These are phyloP conservation scores for Smallanthus sonchifolius DNA, from an alignment of 129 eudicot genomes.

Conservation along the genomic window DNA sequence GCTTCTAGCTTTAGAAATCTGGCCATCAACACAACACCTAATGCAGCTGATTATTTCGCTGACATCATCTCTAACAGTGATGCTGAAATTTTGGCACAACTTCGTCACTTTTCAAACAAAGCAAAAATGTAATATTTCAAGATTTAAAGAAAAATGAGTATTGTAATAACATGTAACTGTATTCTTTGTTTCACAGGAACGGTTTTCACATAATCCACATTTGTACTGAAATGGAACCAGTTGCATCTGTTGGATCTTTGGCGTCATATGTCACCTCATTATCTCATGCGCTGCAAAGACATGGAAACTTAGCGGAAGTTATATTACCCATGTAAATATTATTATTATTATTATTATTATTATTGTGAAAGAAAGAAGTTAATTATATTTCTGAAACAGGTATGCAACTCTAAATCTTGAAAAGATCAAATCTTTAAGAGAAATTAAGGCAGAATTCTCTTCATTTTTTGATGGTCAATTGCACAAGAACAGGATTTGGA, in stretches of 20 bases:
- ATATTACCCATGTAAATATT: constrained; percentile 60
- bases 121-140: constrained; percentile 33
- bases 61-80: constrained; percentile 39
- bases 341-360: neutral
- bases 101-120: constrained; percentile 40
- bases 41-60: constrained; percentile 38
- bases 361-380: neutral
- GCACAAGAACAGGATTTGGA: constrained; percentile 61
- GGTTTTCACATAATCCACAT: constrained; percentile 59
- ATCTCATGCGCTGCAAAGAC: constrained; percentile 57
- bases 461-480: constrained; percentile 63
- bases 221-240: constrained; percentile 80
- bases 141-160: neutral
- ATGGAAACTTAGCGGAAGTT: constrained; percentile 67
- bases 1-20: constrained; percentile 55
- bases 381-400: constrained; percentile 28
- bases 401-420: constrained; percentile 53
- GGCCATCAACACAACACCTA: constrained; percentile 33
- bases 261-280: constrained; percentile 61
- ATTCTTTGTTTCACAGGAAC: constrained; percentile 34
- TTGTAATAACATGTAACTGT: neutral
- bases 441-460: constrained; percentile 48
- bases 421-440: constrained; percentile 51
- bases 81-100: constrained; percentile 53
- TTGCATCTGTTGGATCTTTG: constrained; percentile 62